Evolutionary conservation across 179 eudicot genomes (phyloP).

Genomic region (Vitellaria paradoxa): DNA sequence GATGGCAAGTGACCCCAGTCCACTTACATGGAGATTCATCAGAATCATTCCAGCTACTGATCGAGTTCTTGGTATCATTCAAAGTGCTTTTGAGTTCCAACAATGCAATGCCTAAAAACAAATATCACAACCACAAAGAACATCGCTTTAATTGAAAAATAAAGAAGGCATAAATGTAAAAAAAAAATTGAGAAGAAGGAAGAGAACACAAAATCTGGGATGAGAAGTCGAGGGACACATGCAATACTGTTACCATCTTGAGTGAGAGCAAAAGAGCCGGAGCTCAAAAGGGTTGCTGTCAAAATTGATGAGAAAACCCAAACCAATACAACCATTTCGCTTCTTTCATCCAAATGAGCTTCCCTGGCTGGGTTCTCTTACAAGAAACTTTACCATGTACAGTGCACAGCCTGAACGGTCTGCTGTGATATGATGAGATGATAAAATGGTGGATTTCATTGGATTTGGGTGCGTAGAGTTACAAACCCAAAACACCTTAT

Average conservation of each 20-base stretch:
- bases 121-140: conserved; percentile 9
- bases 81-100: conserved; percentile 70
- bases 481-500: too few species aligned
- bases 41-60: conserved; percentile 70
- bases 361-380: conserved; percentile 1
- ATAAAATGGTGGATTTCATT: too few species aligned
- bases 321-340: conserved; percentile 43
- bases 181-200: neutral
- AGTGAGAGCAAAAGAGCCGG: conserved; percentile 51
- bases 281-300: conserved; percentile 51
- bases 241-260: conserved; percentile 57
- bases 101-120: conserved; percentile 55
- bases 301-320: conserved; percentile 38
- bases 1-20: conserved; percentile 85
- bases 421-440: too few species aligned
- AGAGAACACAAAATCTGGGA: neutral
- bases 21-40: conserved; percentile 88
- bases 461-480: too few species aligned
- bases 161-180: neutral
- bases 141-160: too few species aligned
- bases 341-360: conserved; percentile 22
- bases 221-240: neutral
- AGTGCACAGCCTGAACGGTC: conserved; percentile 1
- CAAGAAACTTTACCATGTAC: neutral
- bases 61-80: conserved; percentile 72